A percentile compares a stretch with the other conserved stretches of the same genome.
Conservation (phyloP, 345 rosid species). For the Draba incana region DNA sequence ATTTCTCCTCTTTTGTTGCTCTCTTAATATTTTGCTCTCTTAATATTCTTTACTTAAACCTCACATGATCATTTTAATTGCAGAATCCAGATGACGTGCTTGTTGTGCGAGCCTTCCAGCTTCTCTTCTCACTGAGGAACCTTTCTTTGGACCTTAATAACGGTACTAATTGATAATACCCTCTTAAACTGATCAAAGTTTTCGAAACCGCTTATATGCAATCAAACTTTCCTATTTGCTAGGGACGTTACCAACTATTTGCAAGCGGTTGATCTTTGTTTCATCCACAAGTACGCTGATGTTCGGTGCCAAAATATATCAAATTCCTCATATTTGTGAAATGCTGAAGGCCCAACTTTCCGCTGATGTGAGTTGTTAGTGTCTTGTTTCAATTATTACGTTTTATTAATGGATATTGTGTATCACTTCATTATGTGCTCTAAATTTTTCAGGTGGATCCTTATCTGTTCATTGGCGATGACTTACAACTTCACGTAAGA, state of each 20-base stretch:
- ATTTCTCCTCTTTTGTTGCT: not conserved
- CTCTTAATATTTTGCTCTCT: constrained; percentile 9
- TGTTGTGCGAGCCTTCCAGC: constrained; percentile 80
- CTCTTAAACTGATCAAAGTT: constrained; percentile 21
- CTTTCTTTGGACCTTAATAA: constrained; percentile 55
- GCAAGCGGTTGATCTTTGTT: constrained; percentile 64
- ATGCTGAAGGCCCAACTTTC: constrained; percentile 60
- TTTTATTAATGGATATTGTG: not conserved
- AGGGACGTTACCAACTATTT: constrained; percentile 64
- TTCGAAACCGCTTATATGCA: constrained; percentile 14
- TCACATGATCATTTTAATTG: constrained; percentile 28
- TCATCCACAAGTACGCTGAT: constrained; percentile 73
- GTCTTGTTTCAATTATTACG: not conserved
- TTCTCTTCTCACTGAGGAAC: constrained; percentile 68
- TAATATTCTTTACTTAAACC: not conserved
- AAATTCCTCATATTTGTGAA: constrained; percentile 58
- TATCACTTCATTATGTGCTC: constrained; percentile 21
- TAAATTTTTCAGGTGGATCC: constrained; percentile 77
- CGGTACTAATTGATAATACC: constrained; percentile 49
- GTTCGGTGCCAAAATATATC: constrained; percentile 76
- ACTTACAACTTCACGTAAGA: constrained; percentile 67
- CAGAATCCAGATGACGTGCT: constrained; percentile 73
- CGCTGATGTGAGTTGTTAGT: constrained; percentile 58
- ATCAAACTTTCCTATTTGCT: constrained; percentile 28
- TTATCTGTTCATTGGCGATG: constrained; percentile 63